Percentiles rank a stretch among this genome's conserved stretches.
These are phyloP conservation scores for Arachis stenosperma DNA, from an alignment of 306 rosid genomes.

Conservation along the genomic window DNA sequence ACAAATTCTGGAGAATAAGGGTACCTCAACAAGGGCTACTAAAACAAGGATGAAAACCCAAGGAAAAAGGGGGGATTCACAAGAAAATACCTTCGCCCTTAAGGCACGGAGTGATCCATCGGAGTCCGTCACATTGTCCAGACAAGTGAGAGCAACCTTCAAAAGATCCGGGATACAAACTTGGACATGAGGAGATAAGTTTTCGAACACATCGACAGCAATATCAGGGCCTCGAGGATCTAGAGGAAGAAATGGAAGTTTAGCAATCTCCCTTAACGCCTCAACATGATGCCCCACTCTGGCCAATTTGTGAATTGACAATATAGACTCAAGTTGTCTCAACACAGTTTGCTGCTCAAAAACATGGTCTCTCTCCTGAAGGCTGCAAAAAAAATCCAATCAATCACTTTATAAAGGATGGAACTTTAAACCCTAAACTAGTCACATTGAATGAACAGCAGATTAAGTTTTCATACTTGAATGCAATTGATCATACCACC, in stretches of 20 bases:
- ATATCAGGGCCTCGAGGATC: constrained; percentile 84
- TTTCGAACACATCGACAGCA: constrained; percentile 68
- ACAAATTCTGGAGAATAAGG: background rate
- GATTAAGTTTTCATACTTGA: background rate
- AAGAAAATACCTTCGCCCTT: constrained; percentile 80
- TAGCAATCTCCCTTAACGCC: constrained; percentile 91
- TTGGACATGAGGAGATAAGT: constrained; percentile 87
- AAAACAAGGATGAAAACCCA: constrained; percentile 4
- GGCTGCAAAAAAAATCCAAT: constrained; percentile 58
- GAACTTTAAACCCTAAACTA: background rate
- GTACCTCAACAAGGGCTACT: constrained; percentile 20
- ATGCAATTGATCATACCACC: constrained; percentile 22
- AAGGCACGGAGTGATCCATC: constrained; percentile 94
- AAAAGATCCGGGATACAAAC: constrained; percentile 89
- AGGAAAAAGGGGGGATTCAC: constrained; percentile 22
- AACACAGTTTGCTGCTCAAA: constrained; percentile 83
- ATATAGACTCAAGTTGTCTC: constrained; percentile 90
- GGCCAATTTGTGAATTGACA: constrained; percentile 84
- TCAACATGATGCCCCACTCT: constrained; percentile 74
- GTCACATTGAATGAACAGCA: constrained; percentile 14
- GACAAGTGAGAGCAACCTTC: constrained; percentile 85
- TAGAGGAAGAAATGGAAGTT: constrained; percentile 88
- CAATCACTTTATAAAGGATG: constrained; percentile 12
- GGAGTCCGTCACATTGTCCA: constrained; percentile 81
- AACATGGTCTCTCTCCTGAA: constrained; percentile 85